Conservation (phyloP, 495 filamentous ascomycete genomes). For the Lasiosphaeriaceae sp. region DNA sequence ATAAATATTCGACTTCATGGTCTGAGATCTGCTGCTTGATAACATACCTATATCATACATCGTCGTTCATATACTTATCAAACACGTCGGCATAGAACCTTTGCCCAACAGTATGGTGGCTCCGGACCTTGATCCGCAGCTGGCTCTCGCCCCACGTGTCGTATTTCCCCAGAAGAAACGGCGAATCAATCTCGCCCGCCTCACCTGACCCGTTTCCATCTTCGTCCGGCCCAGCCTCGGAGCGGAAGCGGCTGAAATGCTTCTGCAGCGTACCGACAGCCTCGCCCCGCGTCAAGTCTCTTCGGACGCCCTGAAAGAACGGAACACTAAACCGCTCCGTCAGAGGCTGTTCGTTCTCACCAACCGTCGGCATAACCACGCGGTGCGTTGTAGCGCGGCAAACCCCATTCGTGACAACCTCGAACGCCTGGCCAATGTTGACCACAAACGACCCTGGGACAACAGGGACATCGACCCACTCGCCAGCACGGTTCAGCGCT, state of each 20-base stretch:
- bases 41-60: not conserved
- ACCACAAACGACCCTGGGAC: slow-evolving; percentile 50
- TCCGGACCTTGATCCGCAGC: slow-evolving; percentile 41
- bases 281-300: slow-evolving; percentile 36
- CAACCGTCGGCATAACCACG: slow-evolving; percentile 27
- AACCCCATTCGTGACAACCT: slow-evolving; percentile 50
- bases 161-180: slow-evolving; percentile 40
- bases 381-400: slow-evolving; percentile 52
- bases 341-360: not conserved
- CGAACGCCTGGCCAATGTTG: slow-evolving; percentile 56
- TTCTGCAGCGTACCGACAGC: slow-evolving; percentile 28
- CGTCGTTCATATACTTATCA: slow-evolving; percentile 36
- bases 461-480: slow-evolving; percentile 49
- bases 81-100: slow-evolving; percentile 39
- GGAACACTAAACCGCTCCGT: slow-evolving; percentile 41
- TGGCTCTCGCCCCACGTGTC: slow-evolving; percentile 48
- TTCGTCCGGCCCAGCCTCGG: not conserved
- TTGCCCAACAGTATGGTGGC: slow-evolving; percentile 38
- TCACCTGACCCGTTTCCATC: slow-evolving; percentile 7
- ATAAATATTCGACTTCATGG: no score
- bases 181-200: slow-evolving; percentile 36
- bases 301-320: slow-evolving; percentile 45
- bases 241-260: slow-evolving; percentile 22
- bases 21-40: no score
- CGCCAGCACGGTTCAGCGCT: slow-evolving; percentile 43